Base-by-base conservation (phyloP, 2,329 filamentous ascomycete genomes). In the Whalleya microplaca region DNA sequence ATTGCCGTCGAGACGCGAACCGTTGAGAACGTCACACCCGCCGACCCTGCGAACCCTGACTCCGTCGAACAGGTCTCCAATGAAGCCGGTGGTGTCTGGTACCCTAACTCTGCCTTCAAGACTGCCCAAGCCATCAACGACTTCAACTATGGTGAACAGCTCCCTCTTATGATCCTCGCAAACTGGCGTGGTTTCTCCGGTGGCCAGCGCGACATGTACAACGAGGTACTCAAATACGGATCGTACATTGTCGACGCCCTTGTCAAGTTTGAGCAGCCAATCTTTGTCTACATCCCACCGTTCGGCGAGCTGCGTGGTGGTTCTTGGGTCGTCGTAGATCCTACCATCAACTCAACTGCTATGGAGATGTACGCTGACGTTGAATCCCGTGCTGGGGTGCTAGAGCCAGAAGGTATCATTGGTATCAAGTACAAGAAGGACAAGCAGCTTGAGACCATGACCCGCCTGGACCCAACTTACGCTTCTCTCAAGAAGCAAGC, bases 151-250 rank as follows among this genome's bases (percentile, higher is more conserved):
- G 95, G 95, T 74, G 95, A 99, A 80, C 95, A 99, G 80, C 84
- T 99, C 71, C 95, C 95, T 55, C 81, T 99, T 65, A 98, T 99
- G 92, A 99, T 99, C 73, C 87, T 99, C 63, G 95, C 95, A 78
- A 99, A 99, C 84, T 99, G 95, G 95, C 89, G 95, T 87, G 95
- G 95, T 82, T 99, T 99, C 91, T 99, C 95, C 66, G 95, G 95
- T 81, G 95, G 95, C 64, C 95, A 99, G 80, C 92, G 94, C 67
- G 95, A 99, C 78, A 99, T 99, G 95, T 99, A 96, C 87, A 97
- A 98, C 80, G 95, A 99, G 79, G 95, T 99, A 16, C 87, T 99
- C 77, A 99, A 99, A 83, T 99, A 99, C 72, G 95, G 95, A 72
- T 97, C 94, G 18, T 98, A 95, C 84, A 99, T 99, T 72, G 95